Conservation (phyloP, 331 rosid species). For the Phaseolus coccineus region DNA sequence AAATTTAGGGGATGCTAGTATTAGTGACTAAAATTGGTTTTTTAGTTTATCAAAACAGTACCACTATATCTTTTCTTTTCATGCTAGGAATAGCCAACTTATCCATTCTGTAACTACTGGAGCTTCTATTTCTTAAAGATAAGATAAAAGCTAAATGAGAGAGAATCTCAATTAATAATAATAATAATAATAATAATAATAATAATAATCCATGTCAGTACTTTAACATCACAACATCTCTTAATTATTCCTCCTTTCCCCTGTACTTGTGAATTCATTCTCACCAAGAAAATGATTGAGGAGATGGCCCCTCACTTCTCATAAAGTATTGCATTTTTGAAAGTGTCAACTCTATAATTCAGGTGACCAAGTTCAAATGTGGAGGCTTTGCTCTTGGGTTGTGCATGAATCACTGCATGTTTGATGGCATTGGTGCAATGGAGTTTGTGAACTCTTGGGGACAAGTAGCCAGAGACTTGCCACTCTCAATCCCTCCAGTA, state of each 20-base stretch:
- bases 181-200: no score
- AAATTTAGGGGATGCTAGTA: not conserved
- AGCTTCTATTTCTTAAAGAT: constrained; percentile 9
- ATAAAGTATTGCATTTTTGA: not conserved
- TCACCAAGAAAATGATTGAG: not conserved
- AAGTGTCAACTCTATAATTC: constrained; percentile 32
- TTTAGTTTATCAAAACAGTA: not conserved
- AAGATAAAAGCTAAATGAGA: not conserved
- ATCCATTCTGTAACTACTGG: not conserved
- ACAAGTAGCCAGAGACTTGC: constrained; percentile 62
- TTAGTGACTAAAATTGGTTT: constrained; percentile 7
- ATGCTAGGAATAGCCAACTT: not conserved
- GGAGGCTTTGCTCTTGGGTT: constrained; percentile 84
- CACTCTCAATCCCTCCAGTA: constrained; percentile 60
- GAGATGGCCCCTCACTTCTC: not conserved
- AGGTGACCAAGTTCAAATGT: constrained; percentile 85
- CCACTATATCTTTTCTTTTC: constrained; percentile 13
- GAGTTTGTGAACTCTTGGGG: constrained; percentile 91
- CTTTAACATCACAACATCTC: not conserved
- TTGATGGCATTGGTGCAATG: constrained; percentile 85
- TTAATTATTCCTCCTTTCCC: not conserved
- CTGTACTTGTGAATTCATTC: not conserved
- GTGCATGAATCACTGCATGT: constrained; percentile 88
- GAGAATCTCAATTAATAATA: not conserved
- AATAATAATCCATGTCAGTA: not conserved